Evolutionary conservation across 192 early-diverging fungal species (phyloP), one percentile per base, ranked within the genome.

Genomic region (Mortierella hygrophila): DNA sequence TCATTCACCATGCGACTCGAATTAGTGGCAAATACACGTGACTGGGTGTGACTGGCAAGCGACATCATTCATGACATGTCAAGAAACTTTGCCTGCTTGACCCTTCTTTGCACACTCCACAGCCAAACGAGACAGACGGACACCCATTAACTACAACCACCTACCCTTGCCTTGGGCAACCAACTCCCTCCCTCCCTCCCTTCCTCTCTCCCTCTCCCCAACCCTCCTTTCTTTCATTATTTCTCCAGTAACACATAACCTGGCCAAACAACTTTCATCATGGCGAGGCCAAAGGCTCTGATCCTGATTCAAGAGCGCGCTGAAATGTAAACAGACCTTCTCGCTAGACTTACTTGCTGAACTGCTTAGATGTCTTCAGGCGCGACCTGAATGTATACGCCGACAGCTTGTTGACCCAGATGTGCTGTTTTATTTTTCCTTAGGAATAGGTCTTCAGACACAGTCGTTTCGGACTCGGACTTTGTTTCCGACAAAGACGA

Each of bases 221-320:
- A 26, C n/a, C 55, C 5, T 26, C 26, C 29, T 29, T 65, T 32
- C 26, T 26, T 60, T 60, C 10, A 52, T 65, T 32, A 11, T 2
- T 4, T 26, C 23, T 11, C 26, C 26, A 7, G 10, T 23, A 57
- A 8, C 52, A 54, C 26, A 65, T 65, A 65, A 10, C 29, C 60
- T 65, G 60, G 60, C 29, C 6, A 60, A 23, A 60, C 57, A 29
- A 65, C 60, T 3, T 15, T 11, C n/a, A 65, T 65, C 60, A 65
- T 65, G 60, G 60, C 60, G 60, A 65, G 60, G 60, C 60, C 29
- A 13, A 65, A 65, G 60, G 60, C 60, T 65, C 60, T 65, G 60
- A 65, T 65, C 29, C 60, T 65, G 26, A 23, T 65, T 65, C 29
- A 65, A 6, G 60, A 65, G 60, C 60, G 60, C 29, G 60, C 60